Conservation (phyloP, 495 filamentous ascomycete species). For the Hypoxylon lienhwacheense region DNA sequence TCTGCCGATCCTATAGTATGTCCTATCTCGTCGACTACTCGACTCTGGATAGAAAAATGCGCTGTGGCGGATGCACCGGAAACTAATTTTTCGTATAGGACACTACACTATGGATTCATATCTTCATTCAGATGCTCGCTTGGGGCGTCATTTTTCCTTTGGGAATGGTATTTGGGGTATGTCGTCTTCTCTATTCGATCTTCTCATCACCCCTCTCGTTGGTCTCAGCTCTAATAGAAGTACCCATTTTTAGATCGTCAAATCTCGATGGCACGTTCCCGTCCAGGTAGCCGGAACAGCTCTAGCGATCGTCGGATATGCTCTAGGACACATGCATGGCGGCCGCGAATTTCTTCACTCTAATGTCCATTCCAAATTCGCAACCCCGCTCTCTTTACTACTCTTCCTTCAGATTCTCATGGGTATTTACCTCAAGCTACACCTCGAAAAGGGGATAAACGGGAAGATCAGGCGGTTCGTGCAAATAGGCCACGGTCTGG, state of each 20-base stretch:
- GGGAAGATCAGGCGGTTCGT: slow-evolving; percentile 72
- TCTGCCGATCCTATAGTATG: slow-evolving; percentile 86
- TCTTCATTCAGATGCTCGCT: slow-evolving; percentile 80
- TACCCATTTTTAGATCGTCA: slow-evolving; percentile 65
- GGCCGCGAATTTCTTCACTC: slow-evolving; percentile 77
- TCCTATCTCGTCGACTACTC: too few species aligned
- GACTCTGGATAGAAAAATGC: not conserved
- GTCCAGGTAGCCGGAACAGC: slow-evolving; percentile 73
- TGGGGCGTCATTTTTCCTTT: slow-evolving; percentile 92
- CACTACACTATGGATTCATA: slow-evolving; percentile 87
- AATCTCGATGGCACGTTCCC: slow-evolving; percentile 93
- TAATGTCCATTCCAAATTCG: slow-evolving; percentile 84
- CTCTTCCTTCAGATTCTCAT: slow-evolving; percentile 75
- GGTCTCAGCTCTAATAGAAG: slow-evolving; percentile 2
- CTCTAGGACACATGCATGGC: slow-evolving; percentile 86
- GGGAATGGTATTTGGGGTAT: slow-evolving; percentile 93
- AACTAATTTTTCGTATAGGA: slow-evolving; percentile 56
- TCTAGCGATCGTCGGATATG: slow-evolving; percentile 81
- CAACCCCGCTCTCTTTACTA: slow-evolving; percentile 75
- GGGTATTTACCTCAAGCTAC: slow-evolving; percentile 86
- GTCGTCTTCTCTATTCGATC: slow-evolving; percentile 32
- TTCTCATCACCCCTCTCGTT: not conserved
- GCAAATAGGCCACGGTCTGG: slow-evolving; percentile 72
- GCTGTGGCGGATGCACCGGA: slow-evolving; percentile 10
- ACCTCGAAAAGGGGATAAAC: slow-evolving; percentile 81